Evolutionary conservation across 345 rosid species (phyloP).

Genomic region (Durio zibethinus): DNA sequence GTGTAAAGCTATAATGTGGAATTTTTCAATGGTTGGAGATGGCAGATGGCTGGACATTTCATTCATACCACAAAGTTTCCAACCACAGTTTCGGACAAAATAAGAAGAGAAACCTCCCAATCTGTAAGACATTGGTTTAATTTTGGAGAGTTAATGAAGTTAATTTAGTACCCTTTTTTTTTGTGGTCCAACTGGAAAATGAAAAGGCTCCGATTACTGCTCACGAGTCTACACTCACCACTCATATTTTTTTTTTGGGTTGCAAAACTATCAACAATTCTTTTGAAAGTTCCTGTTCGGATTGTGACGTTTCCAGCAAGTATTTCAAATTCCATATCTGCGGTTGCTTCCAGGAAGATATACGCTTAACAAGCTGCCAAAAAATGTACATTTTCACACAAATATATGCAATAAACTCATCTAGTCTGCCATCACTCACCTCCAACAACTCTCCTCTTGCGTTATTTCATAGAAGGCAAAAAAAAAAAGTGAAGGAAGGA

Average conservation of each 20-base stretch:
- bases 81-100: neutral
- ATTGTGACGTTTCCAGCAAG: constrained; percentile 4
- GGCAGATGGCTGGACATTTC: too few relatives aligned
- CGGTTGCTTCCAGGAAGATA: constrained; percentile 12
- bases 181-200: neutral
- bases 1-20: too few relatives aligned
- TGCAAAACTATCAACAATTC: neutral
- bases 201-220: neutral
- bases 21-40: too few relatives aligned
- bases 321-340: neutral
- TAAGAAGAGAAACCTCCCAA: neutral
- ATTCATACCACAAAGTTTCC: neutral
- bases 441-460: neutral
- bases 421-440: neutral
- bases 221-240: neutral
- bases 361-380: constrained; percentile 11
- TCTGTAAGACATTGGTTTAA: too few relatives aligned
- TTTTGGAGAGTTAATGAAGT: neutral
- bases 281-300: neutral
- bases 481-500: too few relatives aligned
- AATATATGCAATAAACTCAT: neutral
- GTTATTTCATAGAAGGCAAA: too few relatives aligned
- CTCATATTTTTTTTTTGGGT: neutral
- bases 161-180: neutral
- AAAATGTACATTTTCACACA: neutral